Base-by-base conservation (phyloP, 768 basidiomycete genomes). In the Scleroderma bovista region DNA sequence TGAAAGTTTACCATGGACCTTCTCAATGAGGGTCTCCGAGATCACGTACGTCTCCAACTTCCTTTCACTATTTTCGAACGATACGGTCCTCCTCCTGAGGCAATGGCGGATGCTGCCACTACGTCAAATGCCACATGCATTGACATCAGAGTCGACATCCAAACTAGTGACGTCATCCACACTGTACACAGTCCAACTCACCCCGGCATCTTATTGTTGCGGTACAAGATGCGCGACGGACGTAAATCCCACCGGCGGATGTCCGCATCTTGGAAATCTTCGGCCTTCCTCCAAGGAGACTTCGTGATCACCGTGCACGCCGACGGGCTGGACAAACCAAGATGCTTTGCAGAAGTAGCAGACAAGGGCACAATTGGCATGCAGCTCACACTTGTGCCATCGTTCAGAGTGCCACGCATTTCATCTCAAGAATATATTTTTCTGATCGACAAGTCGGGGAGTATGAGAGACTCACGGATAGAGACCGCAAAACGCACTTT, bases 371-470 rank as follows among this genome's bases (percentile, higher is more conserved):
- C 51, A 33, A 32, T 79, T 2, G 79, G 79, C 0, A 62, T 83
- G 66, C 79, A 78, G 36, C 58, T 82, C 31, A 76, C 74, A 0
- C 58, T 84, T n/a, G 72, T 84, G 4, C 80, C 82, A 1, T 75
- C 72, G 38, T 75, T 77, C 51, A 59, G 67, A 17, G 56, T 80
- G 3, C 71, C 73, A 1, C 68, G 69, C 1, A 57, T 79, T 1
- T 51, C 51, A 11, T 57, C 66, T 0, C 80, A 81, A 46, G 83
- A 84, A 50, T 84, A 77, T 48, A 64, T 85, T 0, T 85, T 85
- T 52, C 49, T 85, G 7, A 66, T 85, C 11, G 83, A 85, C 53
- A 66, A 81, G 42, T 80, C 76, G 17, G 75, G 77, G 0, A 81
- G 78, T 44, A 84, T 84, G 83, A 0, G 0, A 0, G 61, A 60